Base-by-base conservation (phyloP, 2,329 filamentous ascomycete species). In the Iodosphaeria phyllophila region DNA sequence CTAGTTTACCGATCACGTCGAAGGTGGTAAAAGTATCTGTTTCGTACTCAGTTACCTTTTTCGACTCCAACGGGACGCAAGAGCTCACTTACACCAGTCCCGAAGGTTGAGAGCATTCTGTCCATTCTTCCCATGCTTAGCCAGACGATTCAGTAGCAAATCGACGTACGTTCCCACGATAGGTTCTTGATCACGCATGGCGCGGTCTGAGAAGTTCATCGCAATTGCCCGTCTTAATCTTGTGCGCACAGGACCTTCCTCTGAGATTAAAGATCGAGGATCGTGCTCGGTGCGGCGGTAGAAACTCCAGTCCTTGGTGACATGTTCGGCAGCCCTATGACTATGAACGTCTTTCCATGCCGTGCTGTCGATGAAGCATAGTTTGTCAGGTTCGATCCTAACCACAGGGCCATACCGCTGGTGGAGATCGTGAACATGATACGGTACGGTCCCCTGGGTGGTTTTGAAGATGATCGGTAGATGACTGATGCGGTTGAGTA, bases 321-420 rank as follows among this genome's bases (percentile, higher is more conserved):
- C 29, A 26, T 43, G 40, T 11, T 21, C 27, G 5, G 22, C 25
- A n/a, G 33, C 33, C 12, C 33, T 35, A 34, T 30, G 24, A n/a
- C 35, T 35, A 18, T 37, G 35, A 22, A 40, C 38, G 8, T 50
- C 46, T 27, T 38, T 40, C 43, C 44, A 49, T 6, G 47, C 46
- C 13, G 39, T 31, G 3, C 42, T 28, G 45, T 46, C 23, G 23
- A 37, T 40, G 27, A 48, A 56, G 5, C 47, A 46, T 5, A 58
- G 3, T 6, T 13, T 13, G 38, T 50, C 40, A 1, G 53, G 52
- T 3, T 38, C 36, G 21, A 52, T 34, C 4, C 54, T 47, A 6
- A 58, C 51, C 5, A 56, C 38, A 2, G 40, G 38, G 5, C 53
- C 54, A 25, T 51, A 52, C 25, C 43, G 36, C 6, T 35, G 30